Conservation (phyloP, 2,329 filamentous ascomycete genomes). For the Neopestalotiopsis sp. region DNA sequence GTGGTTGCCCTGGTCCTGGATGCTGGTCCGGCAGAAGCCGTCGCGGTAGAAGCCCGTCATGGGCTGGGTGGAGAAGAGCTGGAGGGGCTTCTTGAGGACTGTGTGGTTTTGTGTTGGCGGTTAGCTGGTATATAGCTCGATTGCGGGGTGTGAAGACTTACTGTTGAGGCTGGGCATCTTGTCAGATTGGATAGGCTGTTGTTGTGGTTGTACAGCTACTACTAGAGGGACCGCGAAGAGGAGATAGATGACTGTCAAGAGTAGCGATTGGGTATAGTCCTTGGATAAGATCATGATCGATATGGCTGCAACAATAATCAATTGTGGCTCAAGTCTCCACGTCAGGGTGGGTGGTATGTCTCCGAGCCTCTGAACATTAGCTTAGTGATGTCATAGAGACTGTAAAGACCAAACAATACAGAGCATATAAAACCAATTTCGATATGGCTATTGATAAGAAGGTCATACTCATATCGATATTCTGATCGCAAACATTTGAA, state of each 20-base stretch:
- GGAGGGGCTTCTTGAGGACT: conserved; percentile 64
- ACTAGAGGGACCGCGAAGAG: background rate
- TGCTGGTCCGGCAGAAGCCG: conserved; percentile 59
- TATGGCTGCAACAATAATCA: background rate
- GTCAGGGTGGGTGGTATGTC: background rate
- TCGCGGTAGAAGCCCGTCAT: conserved; percentile 66
- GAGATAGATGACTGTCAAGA: background rate
- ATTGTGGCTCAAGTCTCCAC: background rate
- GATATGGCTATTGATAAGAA: background rate
- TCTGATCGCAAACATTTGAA: background rate
- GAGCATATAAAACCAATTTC: background rate
- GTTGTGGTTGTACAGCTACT: background rate
- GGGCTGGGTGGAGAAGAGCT: conserved; percentile 60
- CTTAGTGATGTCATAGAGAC: conserved; percentile 16
- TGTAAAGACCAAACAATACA: conserved; percentile 1
- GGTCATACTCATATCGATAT: background rate
- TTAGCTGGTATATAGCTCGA: background rate
- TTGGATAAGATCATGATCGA: background rate
- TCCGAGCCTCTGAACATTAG: background rate
- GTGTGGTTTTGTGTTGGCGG: conserved; percentile 7
- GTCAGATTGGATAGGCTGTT: background rate
- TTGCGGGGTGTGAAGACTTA: background rate
- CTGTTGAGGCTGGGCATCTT: conserved; percentile 15
- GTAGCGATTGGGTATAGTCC: background rate
- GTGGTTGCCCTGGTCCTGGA: conserved; percentile 63